phyloP scores from a whole-genome alignment of 768 basidiomycete genomes.

The Amanita pallidorosea region DNA sequence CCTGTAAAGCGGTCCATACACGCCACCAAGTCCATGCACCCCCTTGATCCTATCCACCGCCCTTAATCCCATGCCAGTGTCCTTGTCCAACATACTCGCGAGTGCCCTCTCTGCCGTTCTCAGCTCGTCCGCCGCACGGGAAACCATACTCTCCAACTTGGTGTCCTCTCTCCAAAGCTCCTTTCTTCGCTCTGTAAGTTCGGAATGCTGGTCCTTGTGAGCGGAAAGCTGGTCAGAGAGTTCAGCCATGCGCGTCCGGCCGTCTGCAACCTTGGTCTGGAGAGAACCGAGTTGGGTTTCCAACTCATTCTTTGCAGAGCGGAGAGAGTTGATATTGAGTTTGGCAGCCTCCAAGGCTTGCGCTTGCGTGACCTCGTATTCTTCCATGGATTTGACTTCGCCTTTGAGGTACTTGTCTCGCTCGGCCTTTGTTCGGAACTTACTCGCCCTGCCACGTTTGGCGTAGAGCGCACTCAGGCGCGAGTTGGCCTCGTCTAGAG shows the following conservation, averaged over 20 bases:
- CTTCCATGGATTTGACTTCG: constrained; percentile 65
- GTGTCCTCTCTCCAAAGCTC: constrained; percentile 94
- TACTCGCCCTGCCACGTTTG: constrained; percentile 82
- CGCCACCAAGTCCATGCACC: constrained; percentile 64
- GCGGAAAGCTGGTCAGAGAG: constrained; percentile 46
- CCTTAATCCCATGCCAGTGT: constrained; percentile 81
- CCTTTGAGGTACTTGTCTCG: constrained; percentile 74
- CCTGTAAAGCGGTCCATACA: constrained; percentile 90
- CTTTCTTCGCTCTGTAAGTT: constrained; percentile 73
- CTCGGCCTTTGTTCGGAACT: constrained; percentile 75
- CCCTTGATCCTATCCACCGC: constrained; percentile 81
- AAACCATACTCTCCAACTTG: constrained; percentile 69
- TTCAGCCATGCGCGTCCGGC: constrained; percentile 43
- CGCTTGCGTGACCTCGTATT: constrained; percentile 46
- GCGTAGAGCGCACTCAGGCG: constrained; percentile 67
- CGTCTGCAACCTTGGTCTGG: constrained; percentile 54
- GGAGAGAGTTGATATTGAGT: constrained; percentile 36
- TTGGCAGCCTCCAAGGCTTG: constrained; percentile 44
- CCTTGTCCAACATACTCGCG: constrained; percentile 96
- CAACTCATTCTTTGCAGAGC: constrained; percentile 40
- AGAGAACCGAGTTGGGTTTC: constrained; percentile 48
- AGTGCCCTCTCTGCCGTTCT: constrained; percentile 69
- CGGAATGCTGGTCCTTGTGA: constrained; percentile 59
- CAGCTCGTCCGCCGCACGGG: constrained; percentile 71
- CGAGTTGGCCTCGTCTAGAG: constrained; percentile 66